Evolutionary conservation across 371 early-diverging fungal species (phyloP), one percentile per base, ranked within the genome.

Genomic region (Mortierella sp.): DNA sequence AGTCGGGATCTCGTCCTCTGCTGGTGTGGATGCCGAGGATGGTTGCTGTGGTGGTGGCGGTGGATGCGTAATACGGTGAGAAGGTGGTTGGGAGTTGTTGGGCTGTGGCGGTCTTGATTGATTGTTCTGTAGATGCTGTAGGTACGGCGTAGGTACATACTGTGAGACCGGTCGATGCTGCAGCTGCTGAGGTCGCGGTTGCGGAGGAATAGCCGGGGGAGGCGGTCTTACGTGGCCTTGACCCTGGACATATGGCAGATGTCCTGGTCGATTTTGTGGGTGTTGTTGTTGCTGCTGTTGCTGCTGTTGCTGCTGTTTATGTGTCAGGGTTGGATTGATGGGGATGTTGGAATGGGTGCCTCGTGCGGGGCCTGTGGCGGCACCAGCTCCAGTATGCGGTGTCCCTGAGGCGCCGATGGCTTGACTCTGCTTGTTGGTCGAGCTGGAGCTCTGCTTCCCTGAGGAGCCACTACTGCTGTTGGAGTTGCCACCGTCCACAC

Each of bases 1-100:
- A 1, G 76, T 75, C 8, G 76, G 76, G 60, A 75, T 75, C 21
- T 75, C 76, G 34, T 75, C 76, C 6, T 75, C 75, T 1, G 60
- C 14, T 0, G 54, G 46, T 49, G 58, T 56, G 46, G 57, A 12
- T 46, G 57, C 23, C 15, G 48, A 26, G 19, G 64, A 39, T 44
- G 11, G 56, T n/a, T 44, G 46, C 7, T 50, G 60, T 19, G 57
- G 23, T 47, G 43, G 32, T 43, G 57, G 24, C 19, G 28, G 47
- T 24, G 24, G 21, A 34, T 60, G 37, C 28, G 37, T 37, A 19
- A 34, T 60, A 28, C 28, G 37, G 23, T n/a, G 50, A 14, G 42
- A 37, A 39, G 31, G 37, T 4, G 19, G 34, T 17, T 34, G 27
- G 19, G 26, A 14, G 52, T 41, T 17, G 39, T 37, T 50, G 51